Evolutionary conservation across 2,329 filamentous ascomycete genomes (phyloP).

Genomic region (Dothiorella sarmentorum): DNA sequence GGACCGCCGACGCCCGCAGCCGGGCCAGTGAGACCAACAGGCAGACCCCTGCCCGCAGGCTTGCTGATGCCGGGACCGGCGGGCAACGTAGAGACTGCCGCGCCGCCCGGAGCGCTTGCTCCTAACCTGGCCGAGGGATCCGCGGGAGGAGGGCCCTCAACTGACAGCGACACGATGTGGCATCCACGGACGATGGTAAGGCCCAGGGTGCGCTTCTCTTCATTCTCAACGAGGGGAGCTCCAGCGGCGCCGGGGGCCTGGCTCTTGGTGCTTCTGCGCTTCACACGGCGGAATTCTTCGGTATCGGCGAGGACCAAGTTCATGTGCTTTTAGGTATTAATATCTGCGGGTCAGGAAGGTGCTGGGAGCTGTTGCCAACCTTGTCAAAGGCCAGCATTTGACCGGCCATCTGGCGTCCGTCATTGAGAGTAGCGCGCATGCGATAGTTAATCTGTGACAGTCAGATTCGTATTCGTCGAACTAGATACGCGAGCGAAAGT

Average conservation of each 20-base stretch:
- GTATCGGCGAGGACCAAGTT: slow-evolving; percentile 98
- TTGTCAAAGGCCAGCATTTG: slow-evolving; percentile 99
- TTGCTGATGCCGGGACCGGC: slow-evolving; percentile 87
- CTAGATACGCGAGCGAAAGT: slow-evolving; percentile 18
- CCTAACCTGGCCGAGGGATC: slow-evolving; percentile 89
- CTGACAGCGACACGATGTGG: slow-evolving; percentile 89
- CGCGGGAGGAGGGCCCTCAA: slow-evolving; percentile 91
- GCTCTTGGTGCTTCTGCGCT: slow-evolving; percentile 75
- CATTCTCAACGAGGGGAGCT: slow-evolving; percentile 71
- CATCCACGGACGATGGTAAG: slow-evolving; percentile 92
- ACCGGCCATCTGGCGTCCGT: slow-evolving; percentile 93
- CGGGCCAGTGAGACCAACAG: slow-evolving; percentile 82
- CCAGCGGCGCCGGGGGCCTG: slow-evolving; percentile 60
- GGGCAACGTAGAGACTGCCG: slow-evolving; percentile 60
- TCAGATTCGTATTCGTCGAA: slow-evolving; percentile 22
- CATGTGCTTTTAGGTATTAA: slow-evolving; percentile 71
- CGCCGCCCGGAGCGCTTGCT: slow-evolving; percentile 66
- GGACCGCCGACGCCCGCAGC: slow-evolving; percentile 82
- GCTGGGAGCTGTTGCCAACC: slow-evolving; percentile 47
- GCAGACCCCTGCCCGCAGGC: slow-evolving; percentile 81
- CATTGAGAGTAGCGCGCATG: slow-evolving; percentile 94
- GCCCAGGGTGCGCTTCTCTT: slow-evolving; percentile 97
- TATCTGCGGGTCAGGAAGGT: not conserved
- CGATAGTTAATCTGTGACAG: slow-evolving; percentile 87
- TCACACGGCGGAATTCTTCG: slow-evolving; percentile 92